Conservation (phyloP, 148 eudicot genomes). For the Nepenthes gracilis region DNA sequence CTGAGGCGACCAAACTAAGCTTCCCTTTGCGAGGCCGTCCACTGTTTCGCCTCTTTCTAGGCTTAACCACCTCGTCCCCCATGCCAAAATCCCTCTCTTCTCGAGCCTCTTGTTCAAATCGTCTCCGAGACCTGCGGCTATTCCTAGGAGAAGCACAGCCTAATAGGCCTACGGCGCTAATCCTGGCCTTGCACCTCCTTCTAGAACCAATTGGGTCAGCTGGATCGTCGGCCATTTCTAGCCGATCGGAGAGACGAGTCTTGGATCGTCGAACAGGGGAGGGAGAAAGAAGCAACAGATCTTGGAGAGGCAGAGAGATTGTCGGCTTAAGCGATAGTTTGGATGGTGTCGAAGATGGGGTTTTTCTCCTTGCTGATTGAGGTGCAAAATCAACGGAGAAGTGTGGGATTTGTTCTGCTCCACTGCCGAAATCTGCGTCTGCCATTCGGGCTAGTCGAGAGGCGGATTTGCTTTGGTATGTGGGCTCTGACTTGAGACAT, state of each 20-base stretch:
- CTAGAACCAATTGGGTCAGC: conserved; percentile 24
- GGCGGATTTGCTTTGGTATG: conserved; percentile 32
- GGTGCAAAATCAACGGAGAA: conserved; percentile 43
- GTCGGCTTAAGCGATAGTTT: conserved; percentile 32
- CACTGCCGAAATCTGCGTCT: conserved; percentile 13
- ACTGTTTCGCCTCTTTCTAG: conserved; percentile 44
- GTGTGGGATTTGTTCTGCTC: conserved; percentile 23
- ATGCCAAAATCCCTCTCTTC: conserved; percentile 48
- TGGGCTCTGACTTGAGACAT: conserved; percentile 22
- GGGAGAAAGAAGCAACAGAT: conserved; percentile 69
- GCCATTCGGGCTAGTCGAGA: conserved; percentile 49
- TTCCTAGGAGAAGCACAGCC: conserved; percentile 43
- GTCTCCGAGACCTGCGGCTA: conserved; percentile 44
- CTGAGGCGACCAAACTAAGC: conserved; percentile 18
- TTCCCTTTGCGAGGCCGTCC: conserved; percentile 51
- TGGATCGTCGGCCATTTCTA: conserved; percentile 33
- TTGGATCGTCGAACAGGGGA: conserved; percentile 46
- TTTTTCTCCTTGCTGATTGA: conserved; percentile 19
- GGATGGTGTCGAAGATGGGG: conserved; percentile 34
- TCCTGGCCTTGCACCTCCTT: conserved; percentile 29
- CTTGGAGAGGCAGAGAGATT: conserved; percentile 37
- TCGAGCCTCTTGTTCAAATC: conserved; percentile 37
- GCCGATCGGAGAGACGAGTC: conserved; percentile 44
- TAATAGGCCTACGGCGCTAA: conserved; percentile 14
- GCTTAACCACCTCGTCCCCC: conserved; percentile 43